Evolutionary conservation across 164 flowering plant genomes (phyloP).

Genomic region (Aristolochia contorta): DNA sequence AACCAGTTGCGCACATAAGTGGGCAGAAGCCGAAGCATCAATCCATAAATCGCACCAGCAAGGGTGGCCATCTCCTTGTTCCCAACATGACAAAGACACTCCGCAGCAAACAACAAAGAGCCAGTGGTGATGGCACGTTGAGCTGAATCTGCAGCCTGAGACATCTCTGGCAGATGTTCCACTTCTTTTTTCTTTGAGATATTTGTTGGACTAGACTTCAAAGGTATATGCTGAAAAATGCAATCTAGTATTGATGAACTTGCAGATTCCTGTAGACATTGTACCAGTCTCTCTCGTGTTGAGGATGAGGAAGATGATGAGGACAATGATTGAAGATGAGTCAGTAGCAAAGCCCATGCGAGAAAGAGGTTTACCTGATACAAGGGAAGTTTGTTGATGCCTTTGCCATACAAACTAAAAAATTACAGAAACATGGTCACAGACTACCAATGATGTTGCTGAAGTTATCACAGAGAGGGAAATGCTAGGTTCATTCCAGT

Average conservation of each 20-base stretch:
- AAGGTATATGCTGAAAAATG: slow-evolving; percentile 79
- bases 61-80: slow-evolving; percentile 56
- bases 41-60: slow-evolving; percentile 81
- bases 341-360: slow-evolving; percentile 78
- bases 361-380: slow-evolving; percentile 61
- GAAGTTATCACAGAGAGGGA: too few relatives aligned
- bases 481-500: too few relatives aligned
- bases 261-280: slow-evolving; percentile 58
- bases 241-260: slow-evolving; percentile 57
- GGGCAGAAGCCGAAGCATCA: slow-evolving; percentile 86
- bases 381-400: too few relatives aligned
- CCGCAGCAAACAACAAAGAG: slow-evolving; percentile 48
- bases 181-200: slow-evolving; percentile 56
- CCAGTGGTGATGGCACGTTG: slow-evolving; percentile 53
- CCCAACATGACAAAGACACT: slow-evolving; percentile 73
- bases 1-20: slow-evolving; percentile 94
- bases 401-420: too few relatives aligned
- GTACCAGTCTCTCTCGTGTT: slow-evolving; percentile 60
- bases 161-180: slow-evolving; percentile 41
- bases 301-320: slow-evolving; percentile 58
- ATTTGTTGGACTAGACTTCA: slow-evolving; percentile 32
- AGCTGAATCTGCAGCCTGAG: slow-evolving; percentile 64
- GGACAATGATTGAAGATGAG: slow-evolving; percentile 62
- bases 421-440: too few relatives aligned
- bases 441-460: too few relatives aligned